Conservation (phyloP, 768 basidiomycete species). For the Cubamyces lactineus region DNA sequence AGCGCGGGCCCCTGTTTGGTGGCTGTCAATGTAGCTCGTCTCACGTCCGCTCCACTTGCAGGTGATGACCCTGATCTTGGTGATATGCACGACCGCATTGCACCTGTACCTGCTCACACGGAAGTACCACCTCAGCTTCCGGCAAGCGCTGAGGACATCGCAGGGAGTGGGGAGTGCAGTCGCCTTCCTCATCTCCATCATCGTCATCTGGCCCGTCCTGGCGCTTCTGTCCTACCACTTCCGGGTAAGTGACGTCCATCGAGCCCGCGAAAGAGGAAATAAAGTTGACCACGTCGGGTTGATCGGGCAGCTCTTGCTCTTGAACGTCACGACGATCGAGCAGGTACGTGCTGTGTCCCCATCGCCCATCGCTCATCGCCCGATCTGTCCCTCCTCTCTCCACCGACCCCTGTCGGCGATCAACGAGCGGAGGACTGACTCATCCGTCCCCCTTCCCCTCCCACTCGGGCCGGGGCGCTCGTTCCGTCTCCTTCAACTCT, state of each 20-base stretch:
- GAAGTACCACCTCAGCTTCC: slow-evolving; percentile 49
- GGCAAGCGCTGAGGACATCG: slow-evolving; percentile 42
- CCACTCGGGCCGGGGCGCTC: slow-evolving; percentile 4
- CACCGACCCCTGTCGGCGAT: slow-evolving; percentile 20
- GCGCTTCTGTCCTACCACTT: slow-evolving; percentile 84
- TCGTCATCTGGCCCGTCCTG: slow-evolving; percentile 81
- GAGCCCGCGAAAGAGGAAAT: not conserved
- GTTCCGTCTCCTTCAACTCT: not conserved
- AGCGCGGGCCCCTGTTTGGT: slow-evolving; percentile 8
- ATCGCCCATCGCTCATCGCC: slow-evolving; percentile 12
- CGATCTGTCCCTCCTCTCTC: slow-evolving; percentile 24
- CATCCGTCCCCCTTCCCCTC: not conserved
- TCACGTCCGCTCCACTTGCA: slow-evolving; percentile 36
- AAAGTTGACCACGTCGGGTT: slow-evolving; percentile 9
- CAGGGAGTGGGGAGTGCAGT: slow-evolving; percentile 78
- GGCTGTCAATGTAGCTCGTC: slow-evolving; percentile 17
- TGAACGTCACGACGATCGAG: slow-evolving; percentile 96
- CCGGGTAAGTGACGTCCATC: slow-evolving; percentile 58
- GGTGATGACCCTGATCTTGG: slow-evolving; percentile 74
- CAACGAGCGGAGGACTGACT: slow-evolving; percentile 16
- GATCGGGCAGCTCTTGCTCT: slow-evolving; percentile 62
- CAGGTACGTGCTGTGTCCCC: slow-evolving; percentile 57
- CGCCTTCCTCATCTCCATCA: slow-evolving; percentile 70
- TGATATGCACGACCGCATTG: slow-evolving; percentile 82
- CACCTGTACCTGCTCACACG: slow-evolving; percentile 74